Base-by-base conservation (phyloP, 495 filamentous ascomycete genomes). In the Jackrogersella multiformis region DNA sequence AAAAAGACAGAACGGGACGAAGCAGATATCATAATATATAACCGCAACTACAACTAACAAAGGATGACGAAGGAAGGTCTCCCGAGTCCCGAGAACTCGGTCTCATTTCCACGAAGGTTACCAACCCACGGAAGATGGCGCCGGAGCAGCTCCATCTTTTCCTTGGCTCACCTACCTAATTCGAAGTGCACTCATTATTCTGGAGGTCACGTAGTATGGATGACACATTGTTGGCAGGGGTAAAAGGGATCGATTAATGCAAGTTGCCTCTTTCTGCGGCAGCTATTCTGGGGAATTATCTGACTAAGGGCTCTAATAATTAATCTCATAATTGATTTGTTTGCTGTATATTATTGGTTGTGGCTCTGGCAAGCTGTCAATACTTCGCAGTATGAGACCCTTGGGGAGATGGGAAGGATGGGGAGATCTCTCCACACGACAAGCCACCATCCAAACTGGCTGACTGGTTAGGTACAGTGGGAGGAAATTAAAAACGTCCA, bases 141-240 rank as follows among this genome's bases (percentile, higher is more conserved):
- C n/a, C n/a, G n/a, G 16, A 21, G 38, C 32, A 18, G 38, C n/a
- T 59, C 30, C 56, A n/a, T n/a, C 56, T 38, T 51, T 51, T 28
- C 28, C 26, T 18, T 51, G 46, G 2, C 24, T 49, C 32, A 55
- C 63, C 63, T 66, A 44, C 49, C 49, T 58, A 30, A 55, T 60
- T 58, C 32, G 48, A 55, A n/a, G n/a, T n/a, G 32, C 20, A 41
- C 13, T 35, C 16, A 15, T 18, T 15, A 13, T 12, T 9, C 20
- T 28, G 30, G 1, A 42, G 51, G 60, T 41, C 48, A 24, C 60
- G 63, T 54, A n/a, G n/a, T n/a, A n/a, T n/a, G n/a, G n/a, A n/a
- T n/a, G n/a, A n/a, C 18, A 49, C 48, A 12, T 51, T 16, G 34
- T n/a, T 3, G 26, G 26, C 46, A 34, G 46, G 46, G 46, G 26